A percentile compares a stretch with the other conserved stretches of the same genome.
phyloP scores from a whole-genome alignment of 2,329 filamentous ascomycete species.

The Chaetomiaceae sp. region DNA sequence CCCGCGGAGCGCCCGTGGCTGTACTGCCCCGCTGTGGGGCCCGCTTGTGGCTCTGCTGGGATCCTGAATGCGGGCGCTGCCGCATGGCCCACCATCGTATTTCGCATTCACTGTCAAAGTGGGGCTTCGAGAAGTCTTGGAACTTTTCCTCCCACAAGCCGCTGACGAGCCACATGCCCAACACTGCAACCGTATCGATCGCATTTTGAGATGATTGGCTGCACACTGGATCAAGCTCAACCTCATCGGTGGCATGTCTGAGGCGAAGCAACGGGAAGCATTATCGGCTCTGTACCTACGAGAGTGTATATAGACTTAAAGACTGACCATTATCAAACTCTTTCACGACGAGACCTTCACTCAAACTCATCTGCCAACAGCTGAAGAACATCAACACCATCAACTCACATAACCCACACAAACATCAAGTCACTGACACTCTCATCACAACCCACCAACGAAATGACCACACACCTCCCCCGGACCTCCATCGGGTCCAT shows the following conservation, averaged over 20 bases:
- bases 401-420: too few relatives aligned
- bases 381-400: background rate
- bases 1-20: conserved; percentile 13
- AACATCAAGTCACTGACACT: background rate
- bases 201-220: background rate
- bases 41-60: background rate
- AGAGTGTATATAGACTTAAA: too few relatives aligned
- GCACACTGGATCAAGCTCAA: background rate
- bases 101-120: conserved; percentile 17
- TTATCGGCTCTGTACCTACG: too few relatives aligned
- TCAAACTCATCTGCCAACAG: too few relatives aligned
- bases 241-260: too few relatives aligned
- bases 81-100: conserved; percentile 21
- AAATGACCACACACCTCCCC: conserved; percentile 1
- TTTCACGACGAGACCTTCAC: too few relatives aligned
- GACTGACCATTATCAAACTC: too few relatives aligned
- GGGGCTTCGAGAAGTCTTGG: conserved; percentile 11
- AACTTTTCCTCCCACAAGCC: too few relatives aligned
- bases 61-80: background rate
- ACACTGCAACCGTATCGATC: conserved; percentile 19
- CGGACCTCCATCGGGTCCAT: background rate
- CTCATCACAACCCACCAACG: background rate
- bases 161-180: too few relatives aligned
- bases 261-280: too few relatives aligned
- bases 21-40: background rate